phyloP scores from a whole-genome alignment of 2,329 filamentous ascomycete species.

The Ophiostoma novo-ulmi region DNA sequence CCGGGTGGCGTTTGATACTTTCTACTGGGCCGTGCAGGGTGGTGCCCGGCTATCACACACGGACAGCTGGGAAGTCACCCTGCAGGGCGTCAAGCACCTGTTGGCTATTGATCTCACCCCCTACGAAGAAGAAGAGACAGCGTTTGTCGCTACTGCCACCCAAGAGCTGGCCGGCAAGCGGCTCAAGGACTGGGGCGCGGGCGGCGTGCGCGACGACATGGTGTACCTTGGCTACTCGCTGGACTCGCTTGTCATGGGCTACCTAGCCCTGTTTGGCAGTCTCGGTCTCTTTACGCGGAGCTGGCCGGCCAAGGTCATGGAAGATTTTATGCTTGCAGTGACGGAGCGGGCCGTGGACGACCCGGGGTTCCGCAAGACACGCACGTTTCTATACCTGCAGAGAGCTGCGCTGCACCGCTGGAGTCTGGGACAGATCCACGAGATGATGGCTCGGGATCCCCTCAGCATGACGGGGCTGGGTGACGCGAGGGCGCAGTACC shows the following conservation, averaged over 20 bases:
- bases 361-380: neutral
- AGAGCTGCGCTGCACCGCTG: constrained; percentile 9
- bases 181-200: neutral
- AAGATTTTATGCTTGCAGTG: constrained; percentile 6
- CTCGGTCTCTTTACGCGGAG: constrained; percentile 24
- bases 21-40: constrained; percentile 14
- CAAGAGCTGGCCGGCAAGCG: neutral
- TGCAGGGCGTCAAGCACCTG: constrained; percentile 20
- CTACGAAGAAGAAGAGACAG: neutral
- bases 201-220: constrained; percentile 15
- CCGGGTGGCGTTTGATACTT: constrained; percentile 11
- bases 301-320: constrained; percentile 19
- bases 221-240: constrained; percentile 1
- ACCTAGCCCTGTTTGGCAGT: constrained; percentile 21
- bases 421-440: neutral
- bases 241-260: constrained; percentile 16
- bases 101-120: constrained; percentile 4
- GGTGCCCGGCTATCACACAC: constrained; percentile 10
- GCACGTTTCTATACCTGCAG: constrained; percentile 16
- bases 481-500: neutral
- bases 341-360: neutral
- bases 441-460: neutral
- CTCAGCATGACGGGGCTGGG: neutral
- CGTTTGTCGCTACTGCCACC: neutral
- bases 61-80: constrained; percentile 24